Base-by-base conservation (phyloP, 2,329 filamentous ascomycete species). In the Westerdykella ornata region DNA sequence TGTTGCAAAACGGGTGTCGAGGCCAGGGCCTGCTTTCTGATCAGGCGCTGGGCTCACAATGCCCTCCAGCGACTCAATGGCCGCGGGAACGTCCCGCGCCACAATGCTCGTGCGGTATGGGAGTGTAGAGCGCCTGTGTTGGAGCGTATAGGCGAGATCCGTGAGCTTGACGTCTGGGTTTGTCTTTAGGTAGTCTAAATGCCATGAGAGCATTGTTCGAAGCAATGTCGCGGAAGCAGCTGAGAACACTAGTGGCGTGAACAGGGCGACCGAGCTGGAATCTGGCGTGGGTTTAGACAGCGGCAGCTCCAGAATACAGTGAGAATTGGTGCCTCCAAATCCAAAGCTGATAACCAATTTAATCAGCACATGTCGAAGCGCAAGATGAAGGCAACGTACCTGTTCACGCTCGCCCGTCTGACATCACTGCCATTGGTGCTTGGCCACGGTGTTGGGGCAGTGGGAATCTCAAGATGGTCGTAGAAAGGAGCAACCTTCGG, bases 401-500 rank as follows among this genome's bases (percentile, higher is more conserved):
- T 26, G 22, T 26, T 26, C n/a, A 53, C 40, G 2, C 44, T 47
- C 8, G 39, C 43, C 6, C 50, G 29, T n/a, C 43, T 38, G 5
- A 41, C 11, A 4, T 34, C 38, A 5, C 17, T 13, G 22, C 22
- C 22, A 26, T 26, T 26, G 22, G 22, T 26, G 13, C 18, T 34
- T 11, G 49, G 49, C 49, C 48, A 51, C 7, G 44, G 37, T 5
- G 26, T 34, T 8, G 44, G 35, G 4, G n/a, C 18, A 8, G 35
- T 45, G n/a, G 41, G 29, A 14, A 51, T 14, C 22, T 37, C 16
- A 12, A 51, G 20, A 20, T 49, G 42, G 14, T 41, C 41, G 5
- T 29, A 32, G 17, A 31, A 43, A 12, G 39, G 36, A 5, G 28
- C 53, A 3, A 68, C 53, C 6, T 49, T 49, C 2, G 55, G 49